Percentiles rank a stretch among this genome's conserved stretches.
These are phyloP conservation scores for Plasmodium billcollinsi DNA, from an alignment of 169 alveolate genomes.

Conservation along the genomic window DNA sequence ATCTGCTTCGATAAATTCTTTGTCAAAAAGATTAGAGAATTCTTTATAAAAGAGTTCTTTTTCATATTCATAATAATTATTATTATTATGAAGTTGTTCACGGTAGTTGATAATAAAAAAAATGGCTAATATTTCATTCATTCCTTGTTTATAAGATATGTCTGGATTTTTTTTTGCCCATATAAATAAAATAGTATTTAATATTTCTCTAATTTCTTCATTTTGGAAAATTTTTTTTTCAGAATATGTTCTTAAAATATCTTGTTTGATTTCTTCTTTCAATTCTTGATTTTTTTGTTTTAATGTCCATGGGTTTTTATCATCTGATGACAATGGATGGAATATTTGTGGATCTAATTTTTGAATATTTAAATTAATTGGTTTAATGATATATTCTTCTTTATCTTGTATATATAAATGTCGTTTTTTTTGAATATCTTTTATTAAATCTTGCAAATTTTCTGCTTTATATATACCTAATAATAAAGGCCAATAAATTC, in stretches of 20 bases:
- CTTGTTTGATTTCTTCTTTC: slow-evolving; percentile 85
- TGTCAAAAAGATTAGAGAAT: slow-evolving; percentile 37
- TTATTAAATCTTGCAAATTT: slow-evolving; percentile 20
- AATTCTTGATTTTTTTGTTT: slow-evolving; percentile 79
- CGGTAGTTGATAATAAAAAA: slow-evolving; percentile 80
- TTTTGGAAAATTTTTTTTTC: slow-evolving; percentile 82
- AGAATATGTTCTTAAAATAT: slow-evolving; percentile 84
- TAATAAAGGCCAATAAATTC: slow-evolving; percentile 66
- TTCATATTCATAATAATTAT: background rate
- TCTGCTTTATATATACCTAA: slow-evolving; percentile 29
- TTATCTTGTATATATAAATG: slow-evolving; percentile 31
- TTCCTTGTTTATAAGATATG: slow-evolving; percentile 85
- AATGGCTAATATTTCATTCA: slow-evolving; percentile 85
- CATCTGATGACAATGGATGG: slow-evolving; percentile 86
- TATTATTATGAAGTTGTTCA: slow-evolving; percentile 16
- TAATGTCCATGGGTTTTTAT: slow-evolving; percentile 85
- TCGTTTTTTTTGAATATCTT: slow-evolving; percentile 29
- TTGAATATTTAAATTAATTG: slow-evolving; percentile 67
- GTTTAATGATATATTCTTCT: slow-evolving; percentile 62
- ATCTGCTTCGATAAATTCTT: slow-evolving; percentile 87
- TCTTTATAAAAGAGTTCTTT: slow-evolving; percentile 17
- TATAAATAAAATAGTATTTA: slow-evolving; percentile 80
- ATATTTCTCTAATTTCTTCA: slow-evolving; percentile 79
- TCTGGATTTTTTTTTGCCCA: slow-evolving; percentile 84
- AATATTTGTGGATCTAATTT: slow-evolving; percentile 84